phyloP scores from a whole-genome alignment of 495 filamentous ascomycete genomes.

The Cryomyces antarcticus region DNA sequence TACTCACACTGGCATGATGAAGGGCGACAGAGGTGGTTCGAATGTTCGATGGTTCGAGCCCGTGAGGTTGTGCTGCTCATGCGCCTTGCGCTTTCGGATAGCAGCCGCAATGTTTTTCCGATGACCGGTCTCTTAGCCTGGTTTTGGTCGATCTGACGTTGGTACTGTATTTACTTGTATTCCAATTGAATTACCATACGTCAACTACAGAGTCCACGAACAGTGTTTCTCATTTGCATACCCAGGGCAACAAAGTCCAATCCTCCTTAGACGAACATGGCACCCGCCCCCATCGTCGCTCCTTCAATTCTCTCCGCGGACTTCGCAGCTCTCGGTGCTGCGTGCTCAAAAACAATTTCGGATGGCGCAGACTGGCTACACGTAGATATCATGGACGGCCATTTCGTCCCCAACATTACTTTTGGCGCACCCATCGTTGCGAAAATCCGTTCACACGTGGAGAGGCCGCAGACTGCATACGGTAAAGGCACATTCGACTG shows the following conservation, averaged over 20 bases:
- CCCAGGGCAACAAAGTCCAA: no score
- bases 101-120: no score
- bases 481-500: slow-evolving; percentile 91
- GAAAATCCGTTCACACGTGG: slow-evolving; percentile 73
- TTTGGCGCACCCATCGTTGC: slow-evolving; percentile 88
- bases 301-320: slow-evolving; percentile 94
- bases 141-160: no score
- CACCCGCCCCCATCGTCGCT: slow-evolving; percentile 80
- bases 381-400: slow-evolving; percentile 63
- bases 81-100: no score
- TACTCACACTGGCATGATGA: no score
- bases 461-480: slow-evolving; percentile 31
- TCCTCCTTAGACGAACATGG: slow-evolving; percentile 28
- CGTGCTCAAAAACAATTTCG: slow-evolving; percentile 62
- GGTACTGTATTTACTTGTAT: no score
- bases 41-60: no score
- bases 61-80: no score
- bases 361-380: slow-evolving; percentile 80
- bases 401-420: slow-evolving; percentile 97
- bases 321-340: slow-evolving; percentile 69
- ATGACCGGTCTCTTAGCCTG: no score
- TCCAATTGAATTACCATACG: no score
- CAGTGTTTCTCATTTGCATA: not conserved
- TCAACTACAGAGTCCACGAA: no score
- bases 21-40: no score